These are phyloP conservation scores for Ilyonectria robusta DNA, from an alignment of 2,329 filamentous ascomycete species.

Conservation along the genomic window DNA sequence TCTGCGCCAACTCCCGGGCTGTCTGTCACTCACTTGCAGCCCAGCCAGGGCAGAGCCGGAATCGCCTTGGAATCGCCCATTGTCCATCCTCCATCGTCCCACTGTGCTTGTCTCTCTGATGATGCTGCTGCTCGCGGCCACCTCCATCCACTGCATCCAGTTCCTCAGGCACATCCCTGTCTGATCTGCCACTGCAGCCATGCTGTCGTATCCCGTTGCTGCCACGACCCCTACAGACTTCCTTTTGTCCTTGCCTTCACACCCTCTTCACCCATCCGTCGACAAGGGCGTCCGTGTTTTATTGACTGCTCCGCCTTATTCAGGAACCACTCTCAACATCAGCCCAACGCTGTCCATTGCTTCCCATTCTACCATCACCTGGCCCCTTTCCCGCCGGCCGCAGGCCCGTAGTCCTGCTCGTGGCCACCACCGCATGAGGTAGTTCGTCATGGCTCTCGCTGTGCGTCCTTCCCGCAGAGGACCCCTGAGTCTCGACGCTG, in stretches of 20 bases:
- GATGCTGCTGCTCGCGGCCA: not conserved
- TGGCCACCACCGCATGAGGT: constrained; percentile 35
- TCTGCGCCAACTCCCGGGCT: constrained; percentile 17
- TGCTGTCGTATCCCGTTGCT: constrained; percentile 34
- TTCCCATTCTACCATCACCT: not conserved
- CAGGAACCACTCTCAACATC: constrained; percentile 37
- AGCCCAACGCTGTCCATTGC: not conserved
- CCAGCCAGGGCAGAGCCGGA: not conserved
- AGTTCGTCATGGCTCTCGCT: constrained; percentile 36
- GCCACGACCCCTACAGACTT: constrained; percentile 29
- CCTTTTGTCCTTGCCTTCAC: constrained; percentile 34
- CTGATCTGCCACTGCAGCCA: constrained; percentile 38
- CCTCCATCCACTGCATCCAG: constrained; percentile 2
- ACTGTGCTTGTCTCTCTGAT: constrained; percentile 14
- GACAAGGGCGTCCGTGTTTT: constrained; percentile 38
- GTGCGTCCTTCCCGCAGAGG: constrained; percentile 36
- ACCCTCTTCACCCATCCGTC: constrained; percentile 38
- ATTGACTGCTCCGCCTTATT: constrained; percentile 37
- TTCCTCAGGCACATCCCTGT: constrained; percentile 18
- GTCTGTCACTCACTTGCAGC: not conserved
- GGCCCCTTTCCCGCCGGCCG: constrained; percentile 31
- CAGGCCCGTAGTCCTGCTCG: constrained; percentile 44
- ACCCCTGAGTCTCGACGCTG: constrained; percentile 44
- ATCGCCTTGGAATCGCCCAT: not conserved
- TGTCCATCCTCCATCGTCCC: constrained; percentile 3